Conservation (phyloP, 2,329 filamentous ascomycete genomes). For the Erysiphe pulchra region DNA sequence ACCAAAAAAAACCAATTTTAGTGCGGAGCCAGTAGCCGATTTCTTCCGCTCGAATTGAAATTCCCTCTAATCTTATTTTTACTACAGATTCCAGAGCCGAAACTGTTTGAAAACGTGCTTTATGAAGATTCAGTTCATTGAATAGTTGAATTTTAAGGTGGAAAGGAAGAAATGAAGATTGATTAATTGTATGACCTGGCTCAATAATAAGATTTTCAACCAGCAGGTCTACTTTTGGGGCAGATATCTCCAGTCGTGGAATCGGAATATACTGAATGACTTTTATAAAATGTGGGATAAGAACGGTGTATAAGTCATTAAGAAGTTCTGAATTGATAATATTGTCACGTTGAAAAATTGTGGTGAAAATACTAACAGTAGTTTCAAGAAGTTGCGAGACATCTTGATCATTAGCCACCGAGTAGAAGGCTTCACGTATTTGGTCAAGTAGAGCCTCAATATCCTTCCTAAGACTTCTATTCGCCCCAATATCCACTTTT, state of each 20-base stretch:
- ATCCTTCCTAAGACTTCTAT: constrained; percentile 45
- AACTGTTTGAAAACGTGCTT: constrained; percentile 43
- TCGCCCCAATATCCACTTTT: constrained; percentile 35
- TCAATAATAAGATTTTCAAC: constrained; percentile 80
- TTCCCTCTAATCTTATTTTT: constrained; percentile 54
- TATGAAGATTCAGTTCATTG: constrained; percentile 68
- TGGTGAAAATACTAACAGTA: constrained; percentile 36
- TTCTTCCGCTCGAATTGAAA: constrained; percentile 65
- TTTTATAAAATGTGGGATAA: constrained; percentile 52
- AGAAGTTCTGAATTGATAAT: constrained; percentile 42
- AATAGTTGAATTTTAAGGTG: constrained; percentile 56
- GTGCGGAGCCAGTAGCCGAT: constrained; percentile 73
- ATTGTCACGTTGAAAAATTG: constrained; percentile 39
- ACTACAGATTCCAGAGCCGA: constrained; percentile 40
- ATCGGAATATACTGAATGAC: constrained; percentile 73
- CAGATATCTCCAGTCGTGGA: constrained; percentile 66
- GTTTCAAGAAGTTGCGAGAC: constrained; percentile 43
- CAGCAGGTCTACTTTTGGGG: constrained; percentile 60
- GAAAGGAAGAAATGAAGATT: constrained; percentile 74
- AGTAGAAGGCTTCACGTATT: constrained; percentile 36
- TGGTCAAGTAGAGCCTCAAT: constrained; percentile 47
- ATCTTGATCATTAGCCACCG: constrained; percentile 45
- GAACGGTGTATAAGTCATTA: constrained; percentile 51
- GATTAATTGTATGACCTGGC: constrained; percentile 60
- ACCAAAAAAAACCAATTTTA: constrained; percentile 46